Base-by-base conservation (phyloP, 2,329 filamentous ascomycete genomes). In the Sclerotinia borealis region DNA sequence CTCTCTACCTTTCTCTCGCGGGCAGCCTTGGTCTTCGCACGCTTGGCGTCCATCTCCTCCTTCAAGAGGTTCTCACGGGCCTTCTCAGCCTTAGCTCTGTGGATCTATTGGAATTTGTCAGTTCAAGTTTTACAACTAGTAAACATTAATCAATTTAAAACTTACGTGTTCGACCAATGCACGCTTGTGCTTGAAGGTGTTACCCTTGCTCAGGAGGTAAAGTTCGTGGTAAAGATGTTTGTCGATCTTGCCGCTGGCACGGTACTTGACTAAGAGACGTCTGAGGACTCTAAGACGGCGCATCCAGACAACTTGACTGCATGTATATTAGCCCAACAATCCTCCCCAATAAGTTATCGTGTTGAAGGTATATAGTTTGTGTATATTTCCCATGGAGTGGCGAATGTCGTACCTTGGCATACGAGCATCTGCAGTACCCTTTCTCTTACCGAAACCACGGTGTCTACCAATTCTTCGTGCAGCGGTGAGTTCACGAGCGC, bases 151-250 rank as follows among this genome's bases (percentile, higher is more conserved):
- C 15, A 36, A 22, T n/a, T 11, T 41, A 7, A 62, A 76, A 92
- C 95, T 78, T 96, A 99, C 95, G 86, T 99, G 95, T 88, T 99
- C 95, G 80, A 99, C 92, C 76, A 99, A 89, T 78, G 93, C 95
- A 83, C 95, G 90, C 93, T 98, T 99, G 92, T 99, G 95, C 93
- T 99, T 99, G 91, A 99, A 99, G 81, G 95, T 93, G 90, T 99
- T 99, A 96, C 95, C 96, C 93, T 99, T 99, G 89, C 91, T 95
- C 80, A 96, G 85, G 83, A 97, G 95, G 88, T 99, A 99, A 74
- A 99, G 92, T 85, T 98, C 93, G 88, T 99, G 95, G 89, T 99
- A 99, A 69, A 99, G 92, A 87, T 99, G 95, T 90, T 99, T 99
- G 86, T 99, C 95, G 80, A 99, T 99, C 91, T 99, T 99, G 82